Base-by-base conservation (phyloP, 148 eudicot genomes). In the Dianthus caryophyllus region DNA sequence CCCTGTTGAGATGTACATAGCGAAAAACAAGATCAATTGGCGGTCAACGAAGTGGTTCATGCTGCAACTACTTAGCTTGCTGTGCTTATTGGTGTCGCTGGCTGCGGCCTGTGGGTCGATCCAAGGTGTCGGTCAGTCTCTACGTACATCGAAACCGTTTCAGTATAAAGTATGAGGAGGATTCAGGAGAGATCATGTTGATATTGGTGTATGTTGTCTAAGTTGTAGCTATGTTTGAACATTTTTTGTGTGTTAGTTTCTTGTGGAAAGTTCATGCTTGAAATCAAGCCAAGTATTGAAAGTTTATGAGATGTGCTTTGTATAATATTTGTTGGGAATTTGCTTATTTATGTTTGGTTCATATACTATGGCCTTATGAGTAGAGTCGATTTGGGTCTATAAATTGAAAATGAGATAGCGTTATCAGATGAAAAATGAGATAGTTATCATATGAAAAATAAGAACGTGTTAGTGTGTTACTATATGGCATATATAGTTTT, bases 41-140 rank as follows among this genome's bases (percentile, higher is more conserved):
- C n/a, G 75, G 69, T 70, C 71, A 5, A 12, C 26, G 27, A 79
- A 64, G 69, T 79, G 83, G 77, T 58, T 44, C 63, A 58, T 64
- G 59, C 64, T 79, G 11, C 79, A 76, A 26, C 77, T 72, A 39
- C 74, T 76, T 14, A 79, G 73, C 50, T 21, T 68, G 8, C 24
- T 76, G 0, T 76, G 77, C 61, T 44, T 76, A 70, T 59, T 79
- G 8, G 77, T 79, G 43, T 73, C 79, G 11, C 49, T 76, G 18
- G 83, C 77, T 50, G 79, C 77, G 0, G 77, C 83, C 16, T 41
- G 61, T 27, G 82, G 79, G 9, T 79, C 82, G 1, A 64, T 79
- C 46, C 76, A 79, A 33, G 79, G 82, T 0, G 68, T 79, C 46
- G 64, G 76, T 18, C 38, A 67, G 39, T 58, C 79, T 17, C 73